phyloP scores from a whole-genome alignment of 495 filamentous ascomycete genomes.

The Talaromyces proteolyticus region DNA sequence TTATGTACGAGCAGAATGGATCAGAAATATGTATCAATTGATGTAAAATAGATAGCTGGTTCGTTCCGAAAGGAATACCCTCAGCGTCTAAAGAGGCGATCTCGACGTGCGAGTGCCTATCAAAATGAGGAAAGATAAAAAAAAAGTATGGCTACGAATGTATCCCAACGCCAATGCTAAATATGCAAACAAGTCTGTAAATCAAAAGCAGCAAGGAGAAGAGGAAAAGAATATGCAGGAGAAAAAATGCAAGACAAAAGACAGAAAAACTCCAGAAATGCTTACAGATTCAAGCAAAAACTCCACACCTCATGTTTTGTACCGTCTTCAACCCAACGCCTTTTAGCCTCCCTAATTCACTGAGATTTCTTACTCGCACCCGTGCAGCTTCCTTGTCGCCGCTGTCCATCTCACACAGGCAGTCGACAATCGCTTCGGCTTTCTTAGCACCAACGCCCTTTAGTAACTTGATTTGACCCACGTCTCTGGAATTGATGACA shows the following conservation, averaged over 20 bases:
- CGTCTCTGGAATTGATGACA: conserved; percentile 82
- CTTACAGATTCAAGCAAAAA: conserved; percentile 24
- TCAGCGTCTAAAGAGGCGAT: too few relatives aligned
- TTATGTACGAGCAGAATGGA: neutral
- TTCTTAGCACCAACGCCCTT: conserved; percentile 57
- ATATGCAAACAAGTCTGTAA: conserved; percentile 1
- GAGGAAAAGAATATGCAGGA: conserved; percentile 1
- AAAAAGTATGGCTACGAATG: too few relatives aligned
- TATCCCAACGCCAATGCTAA: conserved; percentile 3
- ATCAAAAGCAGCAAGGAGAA: conserved; percentile 1
- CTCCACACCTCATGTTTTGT: conserved; percentile 47
- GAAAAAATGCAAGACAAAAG: neutral
- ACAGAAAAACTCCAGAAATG: conserved; percentile 7
- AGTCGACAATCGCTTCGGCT: conserved; percentile 48
- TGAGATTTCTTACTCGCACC: conserved; percentile 35
- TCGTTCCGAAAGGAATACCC: neutral
- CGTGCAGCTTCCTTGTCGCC: conserved; percentile 12
- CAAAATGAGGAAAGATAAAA: too few relatives aligned
- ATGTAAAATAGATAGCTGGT: neutral
- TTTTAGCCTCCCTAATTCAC: conserved; percentile 40
- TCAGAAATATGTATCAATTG: neutral
- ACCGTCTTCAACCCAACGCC: conserved; percentile 48
- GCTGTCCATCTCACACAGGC: conserved; percentile 43
- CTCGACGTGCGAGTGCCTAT: too few relatives aligned
- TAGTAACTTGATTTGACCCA: conserved; percentile 58